Evolutionary conservation across 768 basidiomycete genomes (phyloP).

Genomic region (Psilocybe tampanensis): DNA sequence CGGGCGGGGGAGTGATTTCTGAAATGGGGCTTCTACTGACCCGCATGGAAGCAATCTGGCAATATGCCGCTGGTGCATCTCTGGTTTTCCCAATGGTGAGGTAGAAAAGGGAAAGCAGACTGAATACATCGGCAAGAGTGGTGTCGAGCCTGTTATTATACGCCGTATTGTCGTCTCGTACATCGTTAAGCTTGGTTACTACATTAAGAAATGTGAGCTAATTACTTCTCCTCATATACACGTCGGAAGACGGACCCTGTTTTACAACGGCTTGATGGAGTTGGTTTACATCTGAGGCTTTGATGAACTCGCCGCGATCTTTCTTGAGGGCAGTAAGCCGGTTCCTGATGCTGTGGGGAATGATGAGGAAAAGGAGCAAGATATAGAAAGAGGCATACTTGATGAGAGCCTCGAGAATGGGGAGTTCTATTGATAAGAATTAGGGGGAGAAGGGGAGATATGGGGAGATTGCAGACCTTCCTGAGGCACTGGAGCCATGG

Average conservation of each 20-base stretch:
- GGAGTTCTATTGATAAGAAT: constrained; percentile 65
- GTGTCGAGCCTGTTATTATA: constrained; percentile 94
- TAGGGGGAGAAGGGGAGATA: constrained; percentile 13
- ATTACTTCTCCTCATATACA: constrained; percentile 7
- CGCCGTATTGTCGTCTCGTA: constrained; percentile 75
- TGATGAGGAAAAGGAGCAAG: constrained; percentile 5
- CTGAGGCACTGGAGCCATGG: constrained; percentile 77
- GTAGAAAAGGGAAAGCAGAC: constrained; percentile 93
- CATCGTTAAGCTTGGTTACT: constrained; percentile 92
- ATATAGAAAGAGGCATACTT: constrained; percentile 51
- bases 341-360: constrained; percentile 78
- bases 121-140: constrained; percentile 94
- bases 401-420: constrained; percentile 93
- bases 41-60: constrained; percentile 94
- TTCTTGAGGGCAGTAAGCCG: constrained; percentile 93
- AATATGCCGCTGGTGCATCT: constrained; percentile 94
- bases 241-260: constrained; percentile 63
- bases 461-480: constrained; percentile 55
- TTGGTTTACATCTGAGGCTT: constrained; percentile 88
- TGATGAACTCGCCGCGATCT: constrained; percentile 90
- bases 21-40: constrained; percentile 53
- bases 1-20: constrained; percentile 2
- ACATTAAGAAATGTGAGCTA: neutral
- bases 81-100: constrained; percentile 96
- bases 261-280: constrained; percentile 94